Evolutionary conservation across 1,139 yeast genomes (phyloP), one percentile per base, ranked within the genome.

Genomic region (Suhomyces yuchorum): DNA sequence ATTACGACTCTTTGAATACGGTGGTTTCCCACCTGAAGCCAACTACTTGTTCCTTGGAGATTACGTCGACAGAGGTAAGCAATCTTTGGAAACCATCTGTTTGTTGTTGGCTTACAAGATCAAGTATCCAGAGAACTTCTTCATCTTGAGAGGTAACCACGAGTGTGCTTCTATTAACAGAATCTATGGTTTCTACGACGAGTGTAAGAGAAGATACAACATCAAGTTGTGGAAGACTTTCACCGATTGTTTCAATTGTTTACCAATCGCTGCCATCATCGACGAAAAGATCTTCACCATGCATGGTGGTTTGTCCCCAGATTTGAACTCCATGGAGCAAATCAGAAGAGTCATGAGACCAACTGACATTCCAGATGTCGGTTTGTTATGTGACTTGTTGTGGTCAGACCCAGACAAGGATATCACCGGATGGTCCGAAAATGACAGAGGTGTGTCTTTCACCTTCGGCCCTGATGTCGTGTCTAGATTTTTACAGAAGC

Each of bases 321-420:
- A 92, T 72, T 82, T 93, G 68, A 92, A 90, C 75, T 84, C 96
- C 48, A 90, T 93, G 98, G 97, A 92, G 70, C 98, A 93, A 73
- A 92, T 93, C 63, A 87, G 97, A 77, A 84, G 97, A 67, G 96
- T 93, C 55, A 92, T 91, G 97, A 85, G 99, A 73, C 98, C 98
- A 55, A 93, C 98, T 40, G 98, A 93, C 75, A 91, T 93, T 62
- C 98, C 99, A 45, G 98, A 93, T 70, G 95, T 89, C 54, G 97
- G 99, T 26, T 80, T 93, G 63, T 79, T 93, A 59, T 92, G 97
- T 75, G 99, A 93, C 71, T 80, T 93, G 67, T 80, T 92, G 61
- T 93, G 99, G 99, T 87, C 97, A 4, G 99, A 93, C 69, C 99
- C 99, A 28, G 98, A 92, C 71, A 90, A 92, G 71, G 97, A 91